Percentiles rank a stretch among this genome's conserved stretches.
Evolutionary conservation across 1,139 yeast genomes (phyloP).

Genomic region (Magnusiomyces fungicola): DNA sequence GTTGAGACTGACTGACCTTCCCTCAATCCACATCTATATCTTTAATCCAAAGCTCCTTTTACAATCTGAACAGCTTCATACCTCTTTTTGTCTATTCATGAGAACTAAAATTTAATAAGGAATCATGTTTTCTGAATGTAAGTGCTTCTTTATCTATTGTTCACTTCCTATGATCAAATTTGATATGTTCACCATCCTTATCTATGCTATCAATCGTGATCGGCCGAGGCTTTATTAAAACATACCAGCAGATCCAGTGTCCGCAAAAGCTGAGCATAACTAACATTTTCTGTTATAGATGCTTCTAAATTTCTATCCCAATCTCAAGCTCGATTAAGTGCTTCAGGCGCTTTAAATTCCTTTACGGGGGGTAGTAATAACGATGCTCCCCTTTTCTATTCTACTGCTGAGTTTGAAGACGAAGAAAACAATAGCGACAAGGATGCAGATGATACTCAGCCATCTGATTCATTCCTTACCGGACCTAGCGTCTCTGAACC

Average conservation of each 20-base stretch:
- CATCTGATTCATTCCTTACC: background rate
- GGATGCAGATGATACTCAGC: conserved; percentile 2
- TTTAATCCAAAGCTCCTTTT: background rate
- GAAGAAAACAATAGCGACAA: conserved; percentile 20
- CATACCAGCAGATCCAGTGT: background rate
- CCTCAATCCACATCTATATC: background rate
- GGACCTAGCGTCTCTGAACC: no score
- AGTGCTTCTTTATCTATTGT: conserved; percentile 13
- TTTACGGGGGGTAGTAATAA: conserved; percentile 6
- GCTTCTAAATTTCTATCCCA: conserved; percentile 36
- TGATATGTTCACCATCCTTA: background rate
- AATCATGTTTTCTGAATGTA: conserved; percentile 28
- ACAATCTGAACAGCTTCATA: background rate
- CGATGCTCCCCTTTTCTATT: conserved; percentile 30
- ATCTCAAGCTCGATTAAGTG: conserved; percentile 29
- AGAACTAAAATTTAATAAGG: background rate
- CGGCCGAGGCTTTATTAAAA: background rate
- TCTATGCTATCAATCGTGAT: background rate
- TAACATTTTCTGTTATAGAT: conserved; percentile 21
- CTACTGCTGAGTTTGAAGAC: conserved; percentile 24
- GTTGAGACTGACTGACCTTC: no score
- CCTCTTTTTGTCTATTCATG: background rate
- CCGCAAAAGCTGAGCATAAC: background rate
- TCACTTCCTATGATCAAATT: conserved; percentile 14
- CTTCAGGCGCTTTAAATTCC: conserved; percentile 9